A percentile compares a stretch with the other conserved stretches of the same genome.
phyloP scores from a whole-genome alignment of 495 filamentous ascomycete genomes.

The Penicillium paradoxum region DNA sequence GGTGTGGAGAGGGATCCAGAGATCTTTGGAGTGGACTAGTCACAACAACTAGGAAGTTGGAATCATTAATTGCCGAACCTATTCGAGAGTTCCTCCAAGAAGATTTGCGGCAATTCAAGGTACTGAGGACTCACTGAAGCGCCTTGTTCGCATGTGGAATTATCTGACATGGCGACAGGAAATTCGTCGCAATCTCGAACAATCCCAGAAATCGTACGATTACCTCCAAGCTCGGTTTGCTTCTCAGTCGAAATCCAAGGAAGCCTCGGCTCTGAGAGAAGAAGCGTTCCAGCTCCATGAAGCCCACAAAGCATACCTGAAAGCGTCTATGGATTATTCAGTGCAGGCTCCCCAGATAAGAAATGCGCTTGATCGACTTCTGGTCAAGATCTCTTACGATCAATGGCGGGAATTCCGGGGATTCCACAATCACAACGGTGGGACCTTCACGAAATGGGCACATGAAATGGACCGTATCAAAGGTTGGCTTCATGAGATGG shows the following conservation, averaged over 20 bases:
- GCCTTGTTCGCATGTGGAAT: background rate
- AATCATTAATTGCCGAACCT: conserved; percentile 72
- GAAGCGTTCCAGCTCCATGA: conserved; percentile 97
- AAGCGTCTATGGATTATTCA: conserved; percentile 89
- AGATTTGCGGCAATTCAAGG: conserved; percentile 66
- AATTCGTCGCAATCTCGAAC: conserved; percentile 64
- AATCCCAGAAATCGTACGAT: conserved; percentile 80
- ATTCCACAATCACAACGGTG: conserved; percentile 54
- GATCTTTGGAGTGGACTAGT: conserved; percentile 84
- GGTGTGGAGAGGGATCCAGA: conserved; percentile 75
- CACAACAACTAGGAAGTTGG: conserved; percentile 64
- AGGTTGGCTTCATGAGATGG: conserved; percentile 92
- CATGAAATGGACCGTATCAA: conserved; percentile 84
- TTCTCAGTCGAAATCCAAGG: conserved; percentile 84
- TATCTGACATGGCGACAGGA: conserved; percentile 55
- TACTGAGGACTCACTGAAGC: conserved; percentile 10
- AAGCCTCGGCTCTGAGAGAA: conserved; percentile 82
- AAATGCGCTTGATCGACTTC: conserved; percentile 72
- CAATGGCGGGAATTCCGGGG: conserved; percentile 78
- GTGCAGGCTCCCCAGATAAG: conserved; percentile 78
- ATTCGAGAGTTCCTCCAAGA: conserved; percentile 68
- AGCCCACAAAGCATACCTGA: conserved; percentile 84
- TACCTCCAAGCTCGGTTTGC: conserved; percentile 72
- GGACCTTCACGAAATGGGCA: conserved; percentile 55
- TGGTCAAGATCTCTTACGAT: conserved; percentile 78